Base-by-base conservation (phyloP, 2,329 filamentous ascomycete genomes). In the Fusarium neocosmosporiellum region DNA sequence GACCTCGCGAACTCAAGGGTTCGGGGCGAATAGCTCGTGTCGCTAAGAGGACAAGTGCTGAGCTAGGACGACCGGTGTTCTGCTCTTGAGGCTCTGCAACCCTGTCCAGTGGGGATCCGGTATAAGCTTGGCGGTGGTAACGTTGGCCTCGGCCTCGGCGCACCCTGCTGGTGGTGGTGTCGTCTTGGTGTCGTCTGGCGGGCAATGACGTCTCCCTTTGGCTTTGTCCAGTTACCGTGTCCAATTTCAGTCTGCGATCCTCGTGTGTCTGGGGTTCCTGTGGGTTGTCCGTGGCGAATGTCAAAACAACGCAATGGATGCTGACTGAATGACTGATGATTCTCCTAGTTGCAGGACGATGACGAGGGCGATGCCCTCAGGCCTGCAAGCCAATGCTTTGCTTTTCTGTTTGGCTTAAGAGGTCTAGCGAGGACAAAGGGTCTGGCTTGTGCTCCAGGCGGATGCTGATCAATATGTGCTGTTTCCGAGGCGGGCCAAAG, bases 11-110 rank as follows among this genome's bases (percentile, higher is more conserved):
- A 68, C 69, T 57, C 62, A 62, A 65, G 69, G 61, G 59, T 59
- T 62, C 43, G 39, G 63, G 65, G 67, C 61, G 50, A 60, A 68
- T 53, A 64, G 66, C 50, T 64, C 59, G 43, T 55, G 60, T 63
- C 34, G 50, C 61, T 58, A 27, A 62, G 53, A 41, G 62, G 37
- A 53, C 65, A 60, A 70, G 59, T 46, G 62, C 22, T 73, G 55
- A 73, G 58, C 71, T 65, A 73, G 60, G 67, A 66, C 58, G 14
- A 59, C 73, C 39, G 55, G 61, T 58, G 55, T 54, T 53, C 61
- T 59, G 53, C n/a, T 66, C 53, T 65, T 77, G 73, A 76, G 74
- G 74, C 74, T 76, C 74, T 76, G 74, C 70, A 66, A 71, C 59
- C 65, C 41, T 69, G 59, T n/a, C 59, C n/a, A 39, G 59, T 27